phyloP scores from a whole-genome alignment of 2,329 filamentous ascomycete species.

The Huntiella abstrusa region DNA sequence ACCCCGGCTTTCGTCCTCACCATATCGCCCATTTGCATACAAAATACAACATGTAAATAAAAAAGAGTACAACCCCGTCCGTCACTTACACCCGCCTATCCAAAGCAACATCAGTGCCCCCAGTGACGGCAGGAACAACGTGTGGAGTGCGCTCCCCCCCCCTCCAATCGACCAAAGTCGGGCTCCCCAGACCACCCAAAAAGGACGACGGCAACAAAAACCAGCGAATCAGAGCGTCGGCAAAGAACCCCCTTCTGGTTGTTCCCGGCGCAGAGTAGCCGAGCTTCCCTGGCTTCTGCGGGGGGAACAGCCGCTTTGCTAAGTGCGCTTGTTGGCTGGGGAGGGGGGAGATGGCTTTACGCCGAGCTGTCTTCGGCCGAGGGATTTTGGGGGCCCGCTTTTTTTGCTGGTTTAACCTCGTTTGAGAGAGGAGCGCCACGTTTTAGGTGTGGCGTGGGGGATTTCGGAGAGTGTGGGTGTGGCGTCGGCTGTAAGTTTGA shows the following conservation, averaged over 20 bases:
- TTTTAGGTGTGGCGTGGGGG: not conserved
- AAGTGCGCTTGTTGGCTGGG: conserved; percentile 3
- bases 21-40: no score
- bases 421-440: not conserved
- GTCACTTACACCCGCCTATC: no score
- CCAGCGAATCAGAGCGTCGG: not conserved
- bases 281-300: not conserved
- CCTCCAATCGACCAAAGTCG: no score
- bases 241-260: not conserved
- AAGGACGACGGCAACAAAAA: not conserved
- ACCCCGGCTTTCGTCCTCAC: no score
- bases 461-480: not conserved
- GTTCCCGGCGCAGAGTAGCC: not conserved
- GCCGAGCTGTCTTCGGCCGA: conserved; percentile 12
- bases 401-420: not conserved
- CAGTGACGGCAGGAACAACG: no score
- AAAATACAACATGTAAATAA: no score
- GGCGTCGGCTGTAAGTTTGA: not conserved
- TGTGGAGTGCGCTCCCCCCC: no score
- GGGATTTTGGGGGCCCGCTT: not conserved
- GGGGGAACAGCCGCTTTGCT: not conserved
- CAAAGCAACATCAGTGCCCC: no score
- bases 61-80: no score
- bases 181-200: no score
- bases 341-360: conserved; percentile 4